Percentiles rank a stretch among this genome's conserved stretches.
phyloP scores from a whole-genome alignment of 1,284 basidiomycete genomes.

The Microbotryum violaceum region DNA sequence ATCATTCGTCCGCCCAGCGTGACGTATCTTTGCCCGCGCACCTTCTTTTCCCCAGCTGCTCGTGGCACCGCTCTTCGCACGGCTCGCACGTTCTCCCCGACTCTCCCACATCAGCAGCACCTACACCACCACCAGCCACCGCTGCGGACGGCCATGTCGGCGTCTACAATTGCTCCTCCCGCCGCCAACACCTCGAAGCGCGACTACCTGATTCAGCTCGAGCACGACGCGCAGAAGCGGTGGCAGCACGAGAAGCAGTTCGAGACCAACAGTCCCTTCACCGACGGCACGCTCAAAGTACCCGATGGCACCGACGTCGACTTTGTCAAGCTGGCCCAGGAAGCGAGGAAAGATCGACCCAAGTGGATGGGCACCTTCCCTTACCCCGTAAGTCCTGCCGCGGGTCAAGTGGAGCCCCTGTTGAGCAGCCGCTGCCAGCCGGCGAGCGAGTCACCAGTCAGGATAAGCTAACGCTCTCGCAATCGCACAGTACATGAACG shows the following conservation, averaged over 20 bases:
- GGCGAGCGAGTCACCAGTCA: background rate
- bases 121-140: too few species aligned
- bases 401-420: background rate
- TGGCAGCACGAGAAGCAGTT: conserved; percentile 63
- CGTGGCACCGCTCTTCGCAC: too few species aligned
- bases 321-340: conserved; percentile 25
- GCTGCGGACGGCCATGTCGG: background rate
- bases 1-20: too few species aligned
- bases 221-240: conserved; percentile 70
- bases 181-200: conserved; percentile 65
- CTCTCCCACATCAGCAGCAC: too few species aligned
- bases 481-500: conserved; percentile 77
- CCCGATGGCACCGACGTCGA: conserved; percentile 11
- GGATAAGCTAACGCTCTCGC: background rate
- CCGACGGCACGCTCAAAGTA: conserved; percentile 40
- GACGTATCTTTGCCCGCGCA: too few species aligned
- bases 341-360: conserved; percentile 58
- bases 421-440: background rate
- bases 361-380: conserved; percentile 98
- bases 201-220: conserved; percentile 73
- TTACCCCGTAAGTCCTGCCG: conserved; percentile 50
- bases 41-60: too few species aligned
- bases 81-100: too few species aligned
- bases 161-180: conserved; percentile 16
- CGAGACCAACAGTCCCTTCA: conserved; percentile 71